phyloP scores from a whole-genome alignment of 2,329 filamentous ascomycete genomes.

The Byssochlamys sp. region DNA sequence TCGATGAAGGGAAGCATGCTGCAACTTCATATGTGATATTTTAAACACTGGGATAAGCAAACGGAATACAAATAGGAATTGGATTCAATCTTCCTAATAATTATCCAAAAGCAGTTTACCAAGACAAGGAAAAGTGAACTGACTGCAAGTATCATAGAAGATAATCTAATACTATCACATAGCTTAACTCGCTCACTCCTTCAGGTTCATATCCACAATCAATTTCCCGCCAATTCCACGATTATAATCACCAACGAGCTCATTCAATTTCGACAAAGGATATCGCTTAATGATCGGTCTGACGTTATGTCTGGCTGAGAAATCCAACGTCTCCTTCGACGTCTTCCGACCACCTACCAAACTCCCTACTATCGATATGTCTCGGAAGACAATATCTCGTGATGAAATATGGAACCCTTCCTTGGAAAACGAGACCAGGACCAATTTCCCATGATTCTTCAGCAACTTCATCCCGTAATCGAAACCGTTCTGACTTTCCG shows the following conservation, averaged over 20 bases:
- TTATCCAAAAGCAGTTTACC: no score
- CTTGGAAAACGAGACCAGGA: constrained; percentile 40
- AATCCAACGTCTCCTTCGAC: constrained; percentile 13
- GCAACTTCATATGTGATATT: no score
- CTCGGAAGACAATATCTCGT: constrained; percentile 13
- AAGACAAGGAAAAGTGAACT: no score
- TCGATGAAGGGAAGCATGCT: no score
- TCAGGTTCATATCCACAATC: constrained; percentile 4
- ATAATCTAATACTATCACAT: not conserved
- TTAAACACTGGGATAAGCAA: no score
- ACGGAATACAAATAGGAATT: no score
- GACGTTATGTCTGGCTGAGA: constrained; percentile 9
- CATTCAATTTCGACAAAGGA: constrained; percentile 12
- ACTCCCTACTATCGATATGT: constrained; percentile 13
- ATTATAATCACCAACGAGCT: constrained; percentile 12
- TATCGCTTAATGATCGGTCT: constrained; percentile 10
- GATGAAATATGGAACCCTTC: constrained; percentile 14
- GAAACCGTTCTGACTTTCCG: constrained; percentile 40
- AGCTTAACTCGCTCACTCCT: not conserved
- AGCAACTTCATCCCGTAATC: constrained; percentile 39
- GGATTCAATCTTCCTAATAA: no score
- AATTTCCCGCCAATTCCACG: constrained; percentile 9
- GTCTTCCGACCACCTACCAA: constrained; percentile 11
- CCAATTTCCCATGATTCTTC: constrained; percentile 37
- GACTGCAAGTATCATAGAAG: no score